These are phyloP conservation scores for Arabidopsis lyrata DNA, from an alignment of 441 rosid species.

Conservation along the genomic window DNA sequence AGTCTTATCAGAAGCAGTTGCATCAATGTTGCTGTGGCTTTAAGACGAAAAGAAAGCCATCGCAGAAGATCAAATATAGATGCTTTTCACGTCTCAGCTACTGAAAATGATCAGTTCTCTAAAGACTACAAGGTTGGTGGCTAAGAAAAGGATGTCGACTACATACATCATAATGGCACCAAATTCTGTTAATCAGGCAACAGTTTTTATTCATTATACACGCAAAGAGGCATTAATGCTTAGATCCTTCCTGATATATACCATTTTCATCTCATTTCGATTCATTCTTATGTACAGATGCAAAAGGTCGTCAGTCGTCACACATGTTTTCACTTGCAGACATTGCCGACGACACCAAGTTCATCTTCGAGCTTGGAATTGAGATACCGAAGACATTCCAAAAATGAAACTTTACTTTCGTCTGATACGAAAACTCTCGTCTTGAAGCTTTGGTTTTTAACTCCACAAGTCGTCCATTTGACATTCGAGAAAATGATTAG, in stretches of 20 bases:
- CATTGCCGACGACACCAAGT: not conserved
- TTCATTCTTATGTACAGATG: no score
- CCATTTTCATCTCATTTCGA: not conserved
- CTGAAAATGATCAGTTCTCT: not conserved
- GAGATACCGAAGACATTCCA: not conserved
- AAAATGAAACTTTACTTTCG: not conserved
- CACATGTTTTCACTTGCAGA: not conserved
- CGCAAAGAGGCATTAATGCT: not conserved
- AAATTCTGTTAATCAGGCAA: not conserved
- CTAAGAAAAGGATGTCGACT: conserved; percentile 12
- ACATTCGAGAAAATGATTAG: not conserved
- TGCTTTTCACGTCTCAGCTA: not conserved
- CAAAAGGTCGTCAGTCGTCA: no score
- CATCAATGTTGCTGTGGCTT: conserved; percentile 27
- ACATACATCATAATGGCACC: conserved; percentile 1
- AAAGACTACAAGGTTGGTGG: conserved; percentile 29
- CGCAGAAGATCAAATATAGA: not conserved
- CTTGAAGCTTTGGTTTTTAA: not conserved
- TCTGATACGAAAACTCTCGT: not conserved
- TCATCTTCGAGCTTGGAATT: not conserved
- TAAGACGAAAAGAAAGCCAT: not conserved
- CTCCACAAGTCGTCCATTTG: not conserved
- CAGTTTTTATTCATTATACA: not conserved
- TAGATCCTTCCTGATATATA: not conserved
- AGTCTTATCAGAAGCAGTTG: not conserved